Percentiles rank a stretch among this genome's conserved stretches.
These are phyloP conservation scores for Chimonanthus salicifolius DNA, from an alignment of 164 flowering plant genomes.

Conservation along the genomic window DNA sequence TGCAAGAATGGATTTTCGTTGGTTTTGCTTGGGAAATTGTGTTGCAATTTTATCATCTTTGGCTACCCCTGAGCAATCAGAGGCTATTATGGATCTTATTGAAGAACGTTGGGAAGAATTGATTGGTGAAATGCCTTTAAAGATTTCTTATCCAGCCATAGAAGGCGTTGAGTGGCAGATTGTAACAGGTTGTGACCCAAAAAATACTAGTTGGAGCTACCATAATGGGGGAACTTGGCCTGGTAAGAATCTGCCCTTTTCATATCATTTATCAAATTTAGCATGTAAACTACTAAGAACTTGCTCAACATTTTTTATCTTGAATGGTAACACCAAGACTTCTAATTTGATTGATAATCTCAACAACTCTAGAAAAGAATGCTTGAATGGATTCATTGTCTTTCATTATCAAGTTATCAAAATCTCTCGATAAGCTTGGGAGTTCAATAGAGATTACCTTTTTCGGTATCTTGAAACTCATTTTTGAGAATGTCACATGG, in stretches of 20 bases:
- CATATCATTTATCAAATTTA: too few relatives aligned
- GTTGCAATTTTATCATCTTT: constrained; percentile 26
- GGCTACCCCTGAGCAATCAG: constrained; percentile 74
- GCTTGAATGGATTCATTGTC: constrained; percentile 3
- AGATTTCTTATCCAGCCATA: constrained; percentile 71
- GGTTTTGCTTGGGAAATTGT: too few relatives aligned
- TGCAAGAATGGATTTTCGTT: too few relatives aligned
- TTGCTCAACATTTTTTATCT: constrained; percentile 4
- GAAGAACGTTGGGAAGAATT: constrained; percentile 68
- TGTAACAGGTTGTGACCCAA: constrained; percentile 5
- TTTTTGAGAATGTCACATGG: constrained; percentile 8
- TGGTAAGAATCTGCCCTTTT: constrained; percentile 4
- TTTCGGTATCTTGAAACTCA: constrained; percentile 6
- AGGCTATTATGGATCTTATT: constrained; percentile 23
- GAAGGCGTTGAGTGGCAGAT: constrained; percentile 79
- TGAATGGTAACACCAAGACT: constrained; percentile 5
- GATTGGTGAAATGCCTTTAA: constrained; percentile 81
- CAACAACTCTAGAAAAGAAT: constrained; percentile 7
- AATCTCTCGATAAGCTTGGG: constrained; percentile 13
- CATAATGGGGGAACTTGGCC: too few relatives aligned
- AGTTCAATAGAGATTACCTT: constrained; percentile 16
- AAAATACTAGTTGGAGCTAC: too few relatives aligned
- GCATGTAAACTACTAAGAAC: neutral
- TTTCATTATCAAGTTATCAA: constrained; percentile 14
- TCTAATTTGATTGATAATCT: constrained; percentile 17